Evolutionary conservation across 352 stramenopile species (phyloP), one percentile per base, ranked within the genome.

Genomic region (Pythium aquatile): DNA sequence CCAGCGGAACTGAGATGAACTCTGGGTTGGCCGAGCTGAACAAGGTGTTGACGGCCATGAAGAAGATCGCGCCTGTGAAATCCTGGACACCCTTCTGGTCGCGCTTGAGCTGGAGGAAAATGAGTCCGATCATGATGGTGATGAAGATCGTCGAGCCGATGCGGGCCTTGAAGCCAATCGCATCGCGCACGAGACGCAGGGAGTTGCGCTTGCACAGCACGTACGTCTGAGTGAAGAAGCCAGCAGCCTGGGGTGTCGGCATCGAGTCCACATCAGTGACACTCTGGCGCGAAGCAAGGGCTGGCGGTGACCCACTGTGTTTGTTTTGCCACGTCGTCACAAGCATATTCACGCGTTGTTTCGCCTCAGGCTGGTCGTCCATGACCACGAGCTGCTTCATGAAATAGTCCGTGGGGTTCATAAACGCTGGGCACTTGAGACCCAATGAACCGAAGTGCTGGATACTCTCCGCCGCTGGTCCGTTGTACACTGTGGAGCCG

Each of bases 51-150:
- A 70, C 64, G 9, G 57, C 56, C 26, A 70, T 65, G 52, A 70
- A 70, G 69, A 86, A 88, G 59, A 85, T 83, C 9, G 65, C 65
- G 26, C 79, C 77, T 1, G 69, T 49, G 49, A 81, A 83, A 55
- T 84, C 82, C 55, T 88, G 79, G 33, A 85, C 80, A 2, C 79
- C 74, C 26, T 84, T 69, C 46, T 83, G 73, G 28, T 83, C 32
- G 9, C 77, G 58, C 9, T 85, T 74, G n/a, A 85, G 68, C 44
- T 68, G 58, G 3, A 72, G 40, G 59, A 72, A 72, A 53, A 72
- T 68, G 44, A 78, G 71, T 17, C 68, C 71, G 55, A 75, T 63
- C 57, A 75, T 70, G 49, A 78, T 65, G 5, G 69, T 65, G 62
- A 78, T 75, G 54, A 78, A 78, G 14, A 78, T 20, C 39, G 66